Evolutionary conservation across 176 grass and related monocot species (phyloP).

Genomic region (Raddia guianensis): DNA sequence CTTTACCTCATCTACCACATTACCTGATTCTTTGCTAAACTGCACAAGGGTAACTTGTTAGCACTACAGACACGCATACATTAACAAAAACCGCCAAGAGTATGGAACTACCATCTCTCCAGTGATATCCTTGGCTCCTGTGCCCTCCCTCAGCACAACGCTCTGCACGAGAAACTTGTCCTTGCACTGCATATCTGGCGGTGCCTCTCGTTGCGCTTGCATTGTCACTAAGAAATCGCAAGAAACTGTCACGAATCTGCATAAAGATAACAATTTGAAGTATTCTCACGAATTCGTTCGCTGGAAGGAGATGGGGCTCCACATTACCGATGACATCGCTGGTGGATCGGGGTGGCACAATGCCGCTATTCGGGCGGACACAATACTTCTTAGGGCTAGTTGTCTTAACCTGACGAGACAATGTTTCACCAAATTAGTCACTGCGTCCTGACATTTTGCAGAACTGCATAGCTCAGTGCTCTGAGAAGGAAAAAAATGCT

Average conservation of each 20-base stretch:
- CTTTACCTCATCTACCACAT: slow-evolving; percentile 81
- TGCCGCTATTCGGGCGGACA: slow-evolving; percentile 79
- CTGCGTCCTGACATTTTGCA: neutral
- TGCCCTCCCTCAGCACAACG: slow-evolving; percentile 55
- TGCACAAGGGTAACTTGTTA: slow-evolving; percentile 44
- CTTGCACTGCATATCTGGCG: slow-evolving; percentile 78
- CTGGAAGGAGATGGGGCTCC: neutral
- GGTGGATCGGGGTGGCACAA: slow-evolving; percentile 73
- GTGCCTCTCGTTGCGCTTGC: slow-evolving; percentile 77
- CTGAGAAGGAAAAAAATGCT: slow-evolving; percentile 4
- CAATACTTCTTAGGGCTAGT: slow-evolving; percentile 97
- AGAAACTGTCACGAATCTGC: slow-evolving; percentile 4
- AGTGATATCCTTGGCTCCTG: slow-evolving; percentile 59
- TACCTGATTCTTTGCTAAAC: slow-evolving; percentile 81
- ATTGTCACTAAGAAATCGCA: slow-evolving; percentile 68
- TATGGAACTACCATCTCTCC: slow-evolving; percentile 66
- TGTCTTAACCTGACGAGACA: slow-evolving; percentile 79
- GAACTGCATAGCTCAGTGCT: neutral
- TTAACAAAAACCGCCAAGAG: slow-evolving; percentile 2
- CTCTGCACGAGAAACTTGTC: slow-evolving; percentile 97
- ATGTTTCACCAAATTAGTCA: slow-evolving; percentile 24
- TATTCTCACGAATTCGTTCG: neutral
- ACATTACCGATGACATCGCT: slow-evolving; percentile 73
- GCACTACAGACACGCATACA: slow-evolving; percentile 14
- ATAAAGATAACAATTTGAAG: neutral